phyloP scores from a whole-genome alignment of 768 basidiomycete species.

The Suillus ampliporus region DNA sequence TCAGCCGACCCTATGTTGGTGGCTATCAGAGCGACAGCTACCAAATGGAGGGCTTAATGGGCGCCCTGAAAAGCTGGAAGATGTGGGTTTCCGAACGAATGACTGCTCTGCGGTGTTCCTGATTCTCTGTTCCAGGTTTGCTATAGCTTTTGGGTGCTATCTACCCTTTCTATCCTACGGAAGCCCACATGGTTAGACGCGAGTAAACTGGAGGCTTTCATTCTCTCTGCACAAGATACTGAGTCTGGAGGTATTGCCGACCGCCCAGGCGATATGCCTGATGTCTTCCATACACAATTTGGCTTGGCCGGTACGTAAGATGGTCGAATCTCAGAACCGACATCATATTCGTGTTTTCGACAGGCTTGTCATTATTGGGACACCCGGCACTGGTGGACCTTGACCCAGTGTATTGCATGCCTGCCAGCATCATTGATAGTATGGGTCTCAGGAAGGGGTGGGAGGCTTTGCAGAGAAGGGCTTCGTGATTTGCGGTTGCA shows the following conservation, averaged over 20 bases:
- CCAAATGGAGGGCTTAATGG: conserved; percentile 95
- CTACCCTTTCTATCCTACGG: conserved; percentile 82
- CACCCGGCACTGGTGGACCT: conserved; percentile 84
- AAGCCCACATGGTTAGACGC: conserved; percentile 89
- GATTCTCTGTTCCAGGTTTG: conserved; percentile 69
- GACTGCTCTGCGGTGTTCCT: neutral
- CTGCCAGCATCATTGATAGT: conserved; percentile 76
- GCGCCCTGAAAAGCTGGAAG: conserved; percentile 96
- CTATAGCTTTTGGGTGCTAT: conserved; percentile 97
- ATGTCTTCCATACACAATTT: conserved; percentile 97
- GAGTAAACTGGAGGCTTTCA: conserved; percentile 78
- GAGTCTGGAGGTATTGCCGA: conserved; percentile 95
- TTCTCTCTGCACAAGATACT: conserved; percentile 87
- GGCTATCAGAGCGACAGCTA: conserved; percentile 93
- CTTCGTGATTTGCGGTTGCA: conserved; percentile 12
- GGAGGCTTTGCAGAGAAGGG: conserved; percentile 36
- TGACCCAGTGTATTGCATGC: conserved; percentile 87
- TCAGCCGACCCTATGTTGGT: conserved; percentile 82
- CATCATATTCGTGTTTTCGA: neutral
- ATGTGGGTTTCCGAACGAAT: conserved; percentile 58
- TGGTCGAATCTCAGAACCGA: conserved; percentile 1
- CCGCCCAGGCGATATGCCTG: conserved; percentile 89
- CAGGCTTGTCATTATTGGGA: conserved; percentile 87
- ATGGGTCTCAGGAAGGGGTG: conserved; percentile 67
- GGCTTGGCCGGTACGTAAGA: conserved; percentile 75